A percentile compares a stretch with the other conserved stretches of the same genome.
Evolutionary conservation across 371 early-diverging fungal genomes (phyloP).

Genomic region (Syncephalastrum racemosum): DNA sequence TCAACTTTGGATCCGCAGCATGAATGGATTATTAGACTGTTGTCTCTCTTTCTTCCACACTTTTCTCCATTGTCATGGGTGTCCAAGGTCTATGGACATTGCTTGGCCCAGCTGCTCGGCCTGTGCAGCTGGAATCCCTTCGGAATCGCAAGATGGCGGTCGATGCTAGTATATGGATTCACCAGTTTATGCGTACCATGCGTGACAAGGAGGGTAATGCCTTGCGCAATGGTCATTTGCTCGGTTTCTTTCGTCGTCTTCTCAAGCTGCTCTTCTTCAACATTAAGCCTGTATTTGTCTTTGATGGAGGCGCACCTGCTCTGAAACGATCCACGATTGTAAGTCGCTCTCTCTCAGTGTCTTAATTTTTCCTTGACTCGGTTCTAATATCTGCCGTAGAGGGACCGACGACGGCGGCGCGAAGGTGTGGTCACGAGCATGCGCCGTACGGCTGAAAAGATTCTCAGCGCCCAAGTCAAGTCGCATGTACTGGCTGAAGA

Average conservation of each 20-base stretch:
- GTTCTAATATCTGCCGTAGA: conserved; percentile 28
- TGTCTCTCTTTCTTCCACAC: no score
- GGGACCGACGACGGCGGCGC: conserved; percentile 53
- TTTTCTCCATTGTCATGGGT: conserved; percentile 68
- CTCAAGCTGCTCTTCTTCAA: conserved; percentile 92
- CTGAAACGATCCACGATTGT: conserved; percentile 82
- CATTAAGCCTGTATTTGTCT: conserved; percentile 94
- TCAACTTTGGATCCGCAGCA: no score
- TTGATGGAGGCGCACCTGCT: conserved; percentile 90
- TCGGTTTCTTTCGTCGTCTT: conserved; percentile 93
- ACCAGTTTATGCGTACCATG: conserved; percentile 94
- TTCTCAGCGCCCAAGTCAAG: conserved; percentile 78
- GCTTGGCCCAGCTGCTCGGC: conserved; percentile 78
- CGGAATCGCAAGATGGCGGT: conserved; percentile 79
- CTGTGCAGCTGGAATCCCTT: conserved; percentile 78
- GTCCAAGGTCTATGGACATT: conserved; percentile 96
- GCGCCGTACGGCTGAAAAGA: conserved; percentile 79
- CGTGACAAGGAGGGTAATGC: conserved; percentile 84
- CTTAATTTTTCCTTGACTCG: background rate
- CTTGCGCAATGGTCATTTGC: conserved; percentile 78
- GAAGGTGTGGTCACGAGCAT: conserved; percentile 54
- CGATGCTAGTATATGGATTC: conserved; percentile 97
- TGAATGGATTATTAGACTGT: no score
- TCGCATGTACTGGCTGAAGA: conserved; percentile 56
- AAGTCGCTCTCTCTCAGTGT: conserved; percentile 16